phyloP scores from a whole-genome alignment of 495 filamentous ascomycete species.

The Chlorociboria aeruginascens region DNA sequence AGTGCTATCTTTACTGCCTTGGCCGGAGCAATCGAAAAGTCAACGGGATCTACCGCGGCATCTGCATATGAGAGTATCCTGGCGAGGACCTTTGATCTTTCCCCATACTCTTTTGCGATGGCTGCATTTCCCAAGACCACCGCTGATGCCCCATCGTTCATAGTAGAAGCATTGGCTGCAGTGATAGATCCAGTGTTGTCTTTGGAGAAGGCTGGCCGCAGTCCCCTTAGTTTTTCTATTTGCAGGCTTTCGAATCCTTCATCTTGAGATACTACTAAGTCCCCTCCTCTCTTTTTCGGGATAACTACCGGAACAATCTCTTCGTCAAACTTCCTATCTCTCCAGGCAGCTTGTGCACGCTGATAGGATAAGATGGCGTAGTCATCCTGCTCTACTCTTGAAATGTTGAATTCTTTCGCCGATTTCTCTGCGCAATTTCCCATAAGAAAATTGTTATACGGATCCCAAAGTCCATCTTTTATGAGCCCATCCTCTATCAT shows the following conservation, averaged over 20 bases:
- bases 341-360: constrained; percentile 78
- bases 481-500: not conserved
- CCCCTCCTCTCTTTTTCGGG: constrained; percentile 70
- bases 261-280: constrained; percentile 59
- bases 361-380: constrained; percentile 84
- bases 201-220: constrained; percentile 80
- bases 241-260: constrained; percentile 35
- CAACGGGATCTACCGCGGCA: constrained; percentile 80
- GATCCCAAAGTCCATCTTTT: not conserved
- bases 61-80: constrained; percentile 75
- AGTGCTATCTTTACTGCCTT: constrained; percentile 81
- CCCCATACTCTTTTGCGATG: constrained; percentile 59
- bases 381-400: constrained; percentile 69
- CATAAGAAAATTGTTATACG: constrained; percentile 58
- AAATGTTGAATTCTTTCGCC: constrained; percentile 67
- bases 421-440: constrained; percentile 91
- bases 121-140: constrained; percentile 66
- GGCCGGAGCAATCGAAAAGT: constrained; percentile 84
- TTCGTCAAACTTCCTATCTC: constrained; percentile 58
- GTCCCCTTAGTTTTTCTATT: constrained; percentile 48
- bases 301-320: constrained; percentile 78
- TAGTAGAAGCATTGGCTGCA: constrained; percentile 80
- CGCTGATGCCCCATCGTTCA: constrained; percentile 86
- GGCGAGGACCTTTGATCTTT: constrained; percentile 60
- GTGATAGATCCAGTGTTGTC: constrained; percentile 78